Conservation (phyloP, 306 rosid genomes). For the Citrullus mucosospermus region DNA sequence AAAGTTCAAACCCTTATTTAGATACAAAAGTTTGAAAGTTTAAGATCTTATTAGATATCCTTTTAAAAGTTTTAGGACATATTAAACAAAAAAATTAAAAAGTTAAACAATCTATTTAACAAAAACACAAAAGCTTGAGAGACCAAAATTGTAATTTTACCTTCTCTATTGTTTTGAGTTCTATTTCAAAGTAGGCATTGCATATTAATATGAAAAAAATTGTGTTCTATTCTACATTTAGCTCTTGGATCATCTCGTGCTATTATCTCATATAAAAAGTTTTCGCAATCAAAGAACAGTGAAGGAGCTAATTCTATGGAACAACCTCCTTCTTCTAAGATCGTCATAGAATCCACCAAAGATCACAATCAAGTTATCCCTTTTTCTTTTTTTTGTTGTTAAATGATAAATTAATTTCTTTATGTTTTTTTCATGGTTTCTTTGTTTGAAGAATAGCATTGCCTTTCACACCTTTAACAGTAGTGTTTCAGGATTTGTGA, state of each 20-base stretch:
- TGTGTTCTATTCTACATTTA: neutral
- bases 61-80: too few species aligned
- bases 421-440: neutral
- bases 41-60: too few species aligned
- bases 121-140: too few species aligned
- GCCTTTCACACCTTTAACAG: neutral
- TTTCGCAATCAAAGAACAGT: constrained; percentile 11
- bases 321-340: neutral
- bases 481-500: constrained; percentile 30
- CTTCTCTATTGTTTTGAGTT: neutral
- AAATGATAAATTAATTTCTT: neutral
- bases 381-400: neutral
- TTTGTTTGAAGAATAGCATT: neutral
- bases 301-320: constrained; percentile 1
- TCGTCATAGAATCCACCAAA: neutral
- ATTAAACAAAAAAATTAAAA: too few species aligned
- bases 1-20: too few species aligned
- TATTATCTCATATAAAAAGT: constrained; percentile 23
- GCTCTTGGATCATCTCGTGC: constrained; percentile 32
- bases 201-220: neutral
- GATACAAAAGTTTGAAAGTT: too few species aligned
- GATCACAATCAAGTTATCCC: neutral
- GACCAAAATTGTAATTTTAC: too few species aligned
- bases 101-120: too few species aligned
- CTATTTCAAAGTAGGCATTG: neutral